These are phyloP conservation scores for Chaetomiaceae sp. DNA, from an alignment of 2,329 filamentous ascomycete species.

Conservation along the genomic window DNA sequence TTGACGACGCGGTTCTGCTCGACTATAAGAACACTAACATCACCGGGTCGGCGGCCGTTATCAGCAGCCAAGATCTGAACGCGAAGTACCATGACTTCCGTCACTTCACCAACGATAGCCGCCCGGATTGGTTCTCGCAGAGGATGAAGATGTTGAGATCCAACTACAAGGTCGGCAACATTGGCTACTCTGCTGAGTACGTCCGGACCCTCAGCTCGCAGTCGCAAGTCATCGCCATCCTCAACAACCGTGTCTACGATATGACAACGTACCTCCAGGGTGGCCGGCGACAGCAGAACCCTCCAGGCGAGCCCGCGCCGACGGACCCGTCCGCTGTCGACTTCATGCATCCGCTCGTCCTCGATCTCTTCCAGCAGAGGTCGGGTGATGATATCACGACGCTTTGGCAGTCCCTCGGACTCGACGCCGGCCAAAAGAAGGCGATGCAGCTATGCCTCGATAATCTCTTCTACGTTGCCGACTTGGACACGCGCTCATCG, in stretches of 20 bases:
- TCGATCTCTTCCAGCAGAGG: conserved; percentile 70
- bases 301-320: conserved; percentile 47
- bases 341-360: conserved; percentile 76
- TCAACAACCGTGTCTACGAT: conserved; percentile 81
- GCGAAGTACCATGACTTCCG: conserved; percentile 90
- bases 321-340: conserved; percentile 52
- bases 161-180: conserved; percentile 78
- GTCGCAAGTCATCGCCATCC: conserved; percentile 66
- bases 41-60: conserved; percentile 59
- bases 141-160: conserved; percentile 73
- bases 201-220: conserved; percentile 64
- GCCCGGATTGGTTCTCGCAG: conserved; percentile 89
- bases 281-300: conserved; percentile 61
- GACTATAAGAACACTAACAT: conserved; percentile 78
- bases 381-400: conserved; percentile 78
- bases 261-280: conserved; percentile 77
- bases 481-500: conserved; percentile 87
- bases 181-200: conserved; percentile 79
- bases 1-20: conserved; percentile 71
- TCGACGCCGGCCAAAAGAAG: conserved; percentile 53
- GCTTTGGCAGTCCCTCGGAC: conserved; percentile 68
- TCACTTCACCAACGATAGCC: conserved; percentile 71
- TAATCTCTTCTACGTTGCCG: conserved; percentile 91
- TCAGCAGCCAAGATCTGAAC: conserved; percentile 67
- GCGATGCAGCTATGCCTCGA: conserved; percentile 81